These are phyloP conservation scores for Geranium rotundifolium DNA, from an alignment of 345 rosid species.

Conservation along the genomic window DNA sequence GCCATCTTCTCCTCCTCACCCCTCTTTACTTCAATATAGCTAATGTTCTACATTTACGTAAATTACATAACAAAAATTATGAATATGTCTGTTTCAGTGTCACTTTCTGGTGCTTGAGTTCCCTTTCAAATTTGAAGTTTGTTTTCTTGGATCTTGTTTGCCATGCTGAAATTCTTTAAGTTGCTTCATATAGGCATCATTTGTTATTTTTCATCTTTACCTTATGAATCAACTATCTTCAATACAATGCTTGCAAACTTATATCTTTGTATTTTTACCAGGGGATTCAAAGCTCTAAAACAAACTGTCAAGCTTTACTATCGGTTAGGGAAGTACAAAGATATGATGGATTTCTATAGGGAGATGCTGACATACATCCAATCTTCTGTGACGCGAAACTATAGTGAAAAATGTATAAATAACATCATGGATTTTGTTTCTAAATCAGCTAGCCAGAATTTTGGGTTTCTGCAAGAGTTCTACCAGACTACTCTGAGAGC, in stretches of 20 bases:
- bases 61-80: neutral
- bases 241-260: no score
- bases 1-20: neutral
- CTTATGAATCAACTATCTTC: no score
- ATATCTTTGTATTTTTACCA: slow-evolving; percentile 12
- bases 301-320: slow-evolving; percentile 96
- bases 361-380: slow-evolving; percentile 94
- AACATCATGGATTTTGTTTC: slow-evolving; percentile 98
- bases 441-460: slow-evolving; percentile 95
- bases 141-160: neutral
- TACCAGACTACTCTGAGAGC: slow-evolving; percentile 95
- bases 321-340: slow-evolving; percentile 75
- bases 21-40: neutral
- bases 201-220: neutral
- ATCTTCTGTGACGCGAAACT: slow-evolving; percentile 92
- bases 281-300: slow-evolving; percentile 98
- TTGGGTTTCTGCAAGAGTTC: slow-evolving; percentile 72
- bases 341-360: slow-evolving; percentile 91
- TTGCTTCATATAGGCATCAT: neutral
- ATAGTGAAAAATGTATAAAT: slow-evolving; percentile 97
- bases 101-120: neutral
- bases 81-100: neutral
- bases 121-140: neutral
- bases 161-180: neutral
- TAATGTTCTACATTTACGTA: neutral